Conservation (phyloP, 768 basidiomycete genomes). For the Aureoboletus auriporus region DNA sequence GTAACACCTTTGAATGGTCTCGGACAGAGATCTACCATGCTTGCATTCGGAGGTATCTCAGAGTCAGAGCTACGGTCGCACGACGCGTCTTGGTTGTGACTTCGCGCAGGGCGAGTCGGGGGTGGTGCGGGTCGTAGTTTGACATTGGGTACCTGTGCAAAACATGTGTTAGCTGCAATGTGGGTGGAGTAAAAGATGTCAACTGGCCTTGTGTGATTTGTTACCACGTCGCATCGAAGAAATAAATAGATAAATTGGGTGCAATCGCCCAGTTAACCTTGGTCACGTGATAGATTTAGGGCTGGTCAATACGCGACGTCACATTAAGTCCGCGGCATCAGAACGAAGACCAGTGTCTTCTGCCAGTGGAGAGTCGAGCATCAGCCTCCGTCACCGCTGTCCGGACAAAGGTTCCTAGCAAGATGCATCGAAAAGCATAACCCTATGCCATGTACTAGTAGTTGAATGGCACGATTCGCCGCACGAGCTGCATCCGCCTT, state of each 20-base stretch:
- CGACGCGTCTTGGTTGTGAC: conserved; percentile 24
- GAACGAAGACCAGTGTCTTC: no score
- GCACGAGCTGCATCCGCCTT: no score
- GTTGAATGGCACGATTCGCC: no score
- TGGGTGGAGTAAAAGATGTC: background rate
- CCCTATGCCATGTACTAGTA: no score
- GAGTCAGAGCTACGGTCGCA: conserved; percentile 45
- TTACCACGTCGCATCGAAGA: conserved; percentile 49
- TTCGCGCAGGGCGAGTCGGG: conserved; percentile 17
- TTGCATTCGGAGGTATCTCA: conserved; percentile 44
- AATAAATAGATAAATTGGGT: conserved; percentile 2
- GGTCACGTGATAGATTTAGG: conserved; percentile 25
- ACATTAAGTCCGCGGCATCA: no score
- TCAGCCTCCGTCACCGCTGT: no score
- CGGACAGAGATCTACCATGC: conserved; percentile 49
- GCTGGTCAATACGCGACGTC: conserved; percentile 18
- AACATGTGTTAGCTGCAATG: background rate
- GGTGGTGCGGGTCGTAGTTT: conserved; percentile 66
- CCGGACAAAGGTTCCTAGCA: no score
- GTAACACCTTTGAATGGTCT: conserved; percentile 63
- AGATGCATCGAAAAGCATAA: no score
- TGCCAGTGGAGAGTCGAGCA: no score
- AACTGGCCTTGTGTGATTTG: conserved; percentile 59
- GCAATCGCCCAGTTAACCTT: background rate
- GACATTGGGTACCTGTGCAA: conserved; percentile 70